Conservation (phyloP, 257 asterid genomes). For the Cinchona pubescens region DNA sequence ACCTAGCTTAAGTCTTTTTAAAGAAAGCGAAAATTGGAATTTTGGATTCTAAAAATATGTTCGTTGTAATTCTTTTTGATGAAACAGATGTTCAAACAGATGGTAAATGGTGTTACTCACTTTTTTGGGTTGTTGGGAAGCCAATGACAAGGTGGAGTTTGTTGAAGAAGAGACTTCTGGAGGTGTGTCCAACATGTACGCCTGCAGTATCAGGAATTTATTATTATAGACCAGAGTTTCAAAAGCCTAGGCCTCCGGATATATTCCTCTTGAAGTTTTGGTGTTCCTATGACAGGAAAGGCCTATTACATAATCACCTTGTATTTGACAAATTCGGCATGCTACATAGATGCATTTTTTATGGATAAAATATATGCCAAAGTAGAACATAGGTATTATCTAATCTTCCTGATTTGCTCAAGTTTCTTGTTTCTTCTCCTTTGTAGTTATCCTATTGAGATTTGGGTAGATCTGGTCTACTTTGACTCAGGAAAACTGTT, state of each 20-base stretch:
- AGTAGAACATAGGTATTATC: not conserved
- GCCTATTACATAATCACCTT: conserved; percentile 64
- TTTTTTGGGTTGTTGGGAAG: conserved; percentile 67
- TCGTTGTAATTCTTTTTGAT: conserved; percentile 1
- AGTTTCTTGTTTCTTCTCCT: not conserved
- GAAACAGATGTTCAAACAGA: conserved; percentile 65
- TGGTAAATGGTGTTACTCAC: conserved; percentile 81
- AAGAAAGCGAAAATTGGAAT: not conserved
- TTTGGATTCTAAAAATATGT: not conserved
- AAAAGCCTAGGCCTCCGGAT: conserved; percentile 45
- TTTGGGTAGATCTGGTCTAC: conserved; percentile 2
- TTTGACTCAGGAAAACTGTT: not conserved
- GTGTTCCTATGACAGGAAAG: conserved; percentile 59
- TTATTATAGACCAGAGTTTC: conserved; percentile 62
- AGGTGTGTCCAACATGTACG: conserved; percentile 69
- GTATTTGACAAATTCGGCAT: not conserved
- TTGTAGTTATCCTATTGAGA: not conserved
- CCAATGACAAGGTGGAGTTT: conserved; percentile 51
- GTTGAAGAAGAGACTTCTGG: conserved; percentile 58
- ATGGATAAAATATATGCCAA: not conserved
- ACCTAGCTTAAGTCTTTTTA: not conserved
- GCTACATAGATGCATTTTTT: no score
- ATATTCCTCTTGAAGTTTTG: conserved; percentile 63
- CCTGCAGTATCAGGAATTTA: conserved; percentile 55
- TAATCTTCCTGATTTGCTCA: not conserved